Base-by-base conservation (phyloP, 1,284 basidiomycete genomes). In the Apiotrichum veenhuisii region DNA sequence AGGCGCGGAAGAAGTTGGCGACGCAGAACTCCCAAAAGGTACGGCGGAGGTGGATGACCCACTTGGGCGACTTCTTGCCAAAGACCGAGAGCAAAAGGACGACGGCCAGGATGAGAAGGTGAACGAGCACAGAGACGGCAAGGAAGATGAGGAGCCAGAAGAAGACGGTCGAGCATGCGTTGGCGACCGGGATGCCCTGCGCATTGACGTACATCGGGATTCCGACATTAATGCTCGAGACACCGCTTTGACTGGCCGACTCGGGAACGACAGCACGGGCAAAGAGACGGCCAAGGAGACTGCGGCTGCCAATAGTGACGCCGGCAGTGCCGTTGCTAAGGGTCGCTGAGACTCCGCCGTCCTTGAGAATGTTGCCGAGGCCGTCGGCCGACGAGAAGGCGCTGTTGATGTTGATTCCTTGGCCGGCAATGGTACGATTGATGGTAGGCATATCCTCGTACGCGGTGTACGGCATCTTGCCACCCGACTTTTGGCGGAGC, bases 151-250 rank as follows among this genome's bases (percentile, higher is more conserved):
- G 81, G 17, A 80, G 78, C 54, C 82, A 80, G 52, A 93, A 79
- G 74, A 93, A 93, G 33, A 87, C 77, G 2, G 88, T 91, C 81
- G 88, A 87, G 77, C 89, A 92, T 3, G 88, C 86, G 75, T 92
- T 92, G 46, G 86, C 87, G 0, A 85, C 85, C 5, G 85, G 83
- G 59, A 93, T 87, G 50, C 84, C 82, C 25, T 87, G 74, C 18
- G 84, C 82, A 69, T 87, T 91, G 63, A 85, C 84, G 67, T 86
- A 93, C 33, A 89, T 86, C 8, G 91, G 89, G 22, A 93, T 75
- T 18, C 91, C 91, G 18, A 87, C 87, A 61, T 87, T 78, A 22
- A 92, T 52, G 8, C 20, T 23, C 46, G 17, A 5, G 14, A 18
- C 14, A 10, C 14, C 33, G 14, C 7, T 11, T 23, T 44, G 25